Conservation (phyloP, 805 yeast species). For the Ogataea paraovalis region DNA sequence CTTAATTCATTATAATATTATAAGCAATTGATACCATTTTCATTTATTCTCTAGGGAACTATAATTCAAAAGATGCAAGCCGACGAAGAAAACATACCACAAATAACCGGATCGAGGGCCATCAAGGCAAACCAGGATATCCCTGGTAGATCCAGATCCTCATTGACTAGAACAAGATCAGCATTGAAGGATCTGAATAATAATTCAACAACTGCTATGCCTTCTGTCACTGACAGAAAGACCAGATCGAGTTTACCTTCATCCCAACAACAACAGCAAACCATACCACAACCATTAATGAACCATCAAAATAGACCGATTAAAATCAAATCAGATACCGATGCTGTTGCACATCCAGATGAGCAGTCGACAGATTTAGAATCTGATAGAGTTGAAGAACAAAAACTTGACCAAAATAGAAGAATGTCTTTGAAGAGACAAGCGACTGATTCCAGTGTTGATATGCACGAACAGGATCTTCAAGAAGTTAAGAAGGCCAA, state of each 20-base stretch:
- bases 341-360: background rate
- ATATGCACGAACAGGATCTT: slow-evolving; percentile 29
- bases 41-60: slow-evolving; percentile 12
- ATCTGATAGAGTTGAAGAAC: slow-evolving; percentile 25
- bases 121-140: slow-evolving; percentile 9
- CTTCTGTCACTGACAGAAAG: slow-evolving; percentile 5
- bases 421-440: slow-evolving; percentile 43
- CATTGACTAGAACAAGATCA: slow-evolving; percentile 23
- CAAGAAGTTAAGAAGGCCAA: slow-evolving; percentile 30
- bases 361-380: slow-evolving; percentile 1
- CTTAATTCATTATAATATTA: background rate
- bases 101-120: slow-evolving; percentile 12
- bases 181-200: slow-evolving; percentile 27
- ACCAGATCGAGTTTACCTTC: slow-evolving; percentile 17
- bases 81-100: slow-evolving; percentile 29
- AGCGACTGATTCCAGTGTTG: slow-evolving; percentile 48
- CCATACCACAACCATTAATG: slow-evolving; percentile 6
- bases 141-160: slow-evolving; percentile 12
- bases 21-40: background rate
- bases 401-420: slow-evolving; percentile 28
- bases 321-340: slow-evolving; percentile 13
- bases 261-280: slow-evolving; percentile 8
- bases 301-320: slow-evolving; percentile 9
- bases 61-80: slow-evolving; percentile 25
- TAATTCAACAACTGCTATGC: slow-evolving; percentile 9